Conservation (phyloP, 331 rosid species). For the Saraca asoca region DNA sequence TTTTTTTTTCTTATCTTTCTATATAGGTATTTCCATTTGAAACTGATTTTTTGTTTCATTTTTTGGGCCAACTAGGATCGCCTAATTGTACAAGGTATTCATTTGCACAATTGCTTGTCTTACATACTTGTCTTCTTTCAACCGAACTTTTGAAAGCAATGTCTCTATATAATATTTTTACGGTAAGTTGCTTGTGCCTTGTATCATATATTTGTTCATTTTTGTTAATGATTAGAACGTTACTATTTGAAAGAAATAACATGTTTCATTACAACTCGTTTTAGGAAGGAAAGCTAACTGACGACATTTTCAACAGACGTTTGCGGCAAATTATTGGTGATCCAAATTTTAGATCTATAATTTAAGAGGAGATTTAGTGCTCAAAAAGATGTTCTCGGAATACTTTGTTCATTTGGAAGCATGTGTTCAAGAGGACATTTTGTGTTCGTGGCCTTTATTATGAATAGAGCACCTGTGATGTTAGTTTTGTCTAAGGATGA, state of each 20-base stretch:
- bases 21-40: neutral
- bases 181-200: conserved; percentile 38
- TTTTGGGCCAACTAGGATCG: conserved; percentile 38
- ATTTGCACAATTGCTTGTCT: conserved; percentile 39
- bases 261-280: conserved; percentile 20
- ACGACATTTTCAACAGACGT: conserved; percentile 37
- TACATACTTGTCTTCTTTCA: conserved; percentile 43
- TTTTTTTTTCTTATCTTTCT: neutral
- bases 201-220: neutral
- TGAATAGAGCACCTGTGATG: conserved; percentile 22
- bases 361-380: conserved; percentile 42
- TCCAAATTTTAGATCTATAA: conserved; percentile 41
- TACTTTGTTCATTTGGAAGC: conserved; percentile 31
- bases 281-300: conserved; percentile 52
- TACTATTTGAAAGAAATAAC: conserved; percentile 3
- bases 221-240: neutral
- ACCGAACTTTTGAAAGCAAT: conserved; percentile 39
- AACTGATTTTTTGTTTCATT: neutral
- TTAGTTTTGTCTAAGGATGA: conserved; percentile 26
- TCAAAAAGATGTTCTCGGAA: conserved; percentile 40
- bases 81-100: neutral
- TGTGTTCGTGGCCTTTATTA: conserved; percentile 25
- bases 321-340: conserved; percentile 34
- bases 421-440: conserved; percentile 30
- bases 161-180: conserved; percentile 32